Percentiles rank a stretch among this genome's conserved stretches.
These are phyloP conservation scores for Rickenella mellea DNA, from an alignment of 768 basidiomycete genomes.

Conservation along the genomic window DNA sequence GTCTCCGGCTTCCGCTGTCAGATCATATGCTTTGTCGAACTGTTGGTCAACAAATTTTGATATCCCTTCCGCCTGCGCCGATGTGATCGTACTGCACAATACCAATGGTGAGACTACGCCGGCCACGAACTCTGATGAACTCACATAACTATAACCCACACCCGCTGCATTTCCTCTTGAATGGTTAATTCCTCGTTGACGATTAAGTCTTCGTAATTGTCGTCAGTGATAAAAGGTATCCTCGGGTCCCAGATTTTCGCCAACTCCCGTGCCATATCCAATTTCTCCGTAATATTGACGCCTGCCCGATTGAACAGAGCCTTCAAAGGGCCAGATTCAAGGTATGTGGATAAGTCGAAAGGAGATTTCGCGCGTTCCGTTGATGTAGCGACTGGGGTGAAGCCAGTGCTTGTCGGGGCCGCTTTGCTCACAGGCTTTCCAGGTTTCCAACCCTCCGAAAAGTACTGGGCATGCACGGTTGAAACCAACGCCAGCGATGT, in stretches of 20 bases:
- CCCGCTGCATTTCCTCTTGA: conserved; percentile 56
- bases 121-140: conserved; percentile 15
- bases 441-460: conserved; percentile 75
- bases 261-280: conserved; percentile 22
- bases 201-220: conserved; percentile 66
- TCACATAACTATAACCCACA: conserved; percentile 77
- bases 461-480: conserved; percentile 54
- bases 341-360: conserved; percentile 20
- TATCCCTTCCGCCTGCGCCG: conserved; percentile 48
- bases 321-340: conserved; percentile 46
- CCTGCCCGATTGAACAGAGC: conserved; percentile 48
- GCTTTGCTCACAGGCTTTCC: conserved; percentile 43
- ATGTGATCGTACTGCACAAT: conserved; percentile 43
- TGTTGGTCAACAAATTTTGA: conserved; percentile 63
- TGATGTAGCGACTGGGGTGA: not conserved
- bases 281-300: conserved; percentile 58
- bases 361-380: conserved; percentile 10
- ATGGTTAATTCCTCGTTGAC: conserved; percentile 53
- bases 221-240: conserved; percentile 73
- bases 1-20: conserved; percentile 46
- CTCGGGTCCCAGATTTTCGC: conserved; percentile 54
- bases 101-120: not conserved
- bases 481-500: conserved; percentile 20
- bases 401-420: conserved; percentile 6
- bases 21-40: conserved; percentile 70